Conservation (phyloP, 2,329 filamentous ascomycete genomes). For the Lecanicillium sp. region DNA sequence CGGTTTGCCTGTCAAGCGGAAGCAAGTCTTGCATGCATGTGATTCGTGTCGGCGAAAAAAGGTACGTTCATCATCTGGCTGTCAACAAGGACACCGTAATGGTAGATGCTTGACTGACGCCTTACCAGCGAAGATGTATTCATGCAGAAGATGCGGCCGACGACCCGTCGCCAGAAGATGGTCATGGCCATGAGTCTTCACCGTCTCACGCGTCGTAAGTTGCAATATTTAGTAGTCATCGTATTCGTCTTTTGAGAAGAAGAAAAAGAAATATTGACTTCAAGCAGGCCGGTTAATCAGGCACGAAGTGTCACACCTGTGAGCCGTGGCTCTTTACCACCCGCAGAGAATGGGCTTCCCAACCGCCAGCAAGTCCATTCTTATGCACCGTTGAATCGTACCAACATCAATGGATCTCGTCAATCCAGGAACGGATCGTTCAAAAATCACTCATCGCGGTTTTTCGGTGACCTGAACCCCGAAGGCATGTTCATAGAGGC, state of each 20-base stretch:
- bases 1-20: conserved; percentile 52
- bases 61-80: conserved; percentile 26
- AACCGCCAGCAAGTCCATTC: conserved; percentile 1
- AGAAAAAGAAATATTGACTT: not conserved
- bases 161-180: conserved; percentile 23
- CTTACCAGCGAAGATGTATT: conserved; percentile 37
- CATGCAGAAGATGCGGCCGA: conserved; percentile 33
- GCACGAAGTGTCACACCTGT: conserved; percentile 10
- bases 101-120: not conserved
- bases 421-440: conserved; percentile 16
- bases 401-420: conserved; percentile 8
- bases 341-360: not conserved
- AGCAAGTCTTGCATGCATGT: conserved; percentile 55
- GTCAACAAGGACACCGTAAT: not conserved
- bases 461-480: conserved; percentile 54
- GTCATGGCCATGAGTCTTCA: conserved; percentile 21
- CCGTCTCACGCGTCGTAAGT: conserved; percentile 28
- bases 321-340: conserved; percentile 1
- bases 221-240: not conserved
- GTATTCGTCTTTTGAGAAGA: not conserved
- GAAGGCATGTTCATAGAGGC: conserved; percentile 55
- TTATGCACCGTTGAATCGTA: not conserved
- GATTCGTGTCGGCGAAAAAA: conserved; percentile 49
- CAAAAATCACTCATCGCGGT: conserved; percentile 35
- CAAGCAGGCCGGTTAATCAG: not conserved